phyloP scores from a whole-genome alignment of 129 eudicot species.

The Rutidosis leptorrhynchoides region DNA sequence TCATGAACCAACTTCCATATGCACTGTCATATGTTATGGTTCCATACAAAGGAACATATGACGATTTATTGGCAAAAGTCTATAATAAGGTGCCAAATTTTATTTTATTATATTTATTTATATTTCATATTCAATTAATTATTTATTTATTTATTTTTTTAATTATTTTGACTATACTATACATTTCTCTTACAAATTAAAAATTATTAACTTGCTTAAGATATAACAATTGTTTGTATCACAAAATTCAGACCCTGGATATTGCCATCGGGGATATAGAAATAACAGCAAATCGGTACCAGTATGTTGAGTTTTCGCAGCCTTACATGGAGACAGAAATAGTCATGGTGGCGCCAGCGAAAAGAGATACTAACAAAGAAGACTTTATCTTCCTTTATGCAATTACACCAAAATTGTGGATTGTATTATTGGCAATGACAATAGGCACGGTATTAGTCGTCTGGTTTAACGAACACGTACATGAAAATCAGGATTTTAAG shows the following conservation, averaged over 20 bases:
- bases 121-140: too few species aligned
- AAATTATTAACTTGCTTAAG: background rate
- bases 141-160: too few species aligned
- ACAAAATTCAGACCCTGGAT: background rate
- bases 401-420: conserved; percentile 53
- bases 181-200: too few species aligned
- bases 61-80: background rate
- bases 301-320: background rate
- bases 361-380: conserved; percentile 32
- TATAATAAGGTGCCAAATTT: background rate
- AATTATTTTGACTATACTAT: too few species aligned
- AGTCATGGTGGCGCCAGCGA: conserved; percentile 49
- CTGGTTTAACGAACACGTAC: conserved; percentile 51
- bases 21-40: background rate
- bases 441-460: conserved; percentile 45
- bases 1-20: background rate
- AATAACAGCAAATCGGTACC: conserved; percentile 1
- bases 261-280: background rate
- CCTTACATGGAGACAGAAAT: conserved; percentile 35
- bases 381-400: conserved; percentile 39
- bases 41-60: conserved; percentile 7
- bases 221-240: background rate
- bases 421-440: conserved; percentile 40
- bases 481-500: conserved; percentile 35
- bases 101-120: too few species aligned